phyloP scores from a whole-genome alignment of 23 red algal species.

The Gracilaria gracilis region DNA sequence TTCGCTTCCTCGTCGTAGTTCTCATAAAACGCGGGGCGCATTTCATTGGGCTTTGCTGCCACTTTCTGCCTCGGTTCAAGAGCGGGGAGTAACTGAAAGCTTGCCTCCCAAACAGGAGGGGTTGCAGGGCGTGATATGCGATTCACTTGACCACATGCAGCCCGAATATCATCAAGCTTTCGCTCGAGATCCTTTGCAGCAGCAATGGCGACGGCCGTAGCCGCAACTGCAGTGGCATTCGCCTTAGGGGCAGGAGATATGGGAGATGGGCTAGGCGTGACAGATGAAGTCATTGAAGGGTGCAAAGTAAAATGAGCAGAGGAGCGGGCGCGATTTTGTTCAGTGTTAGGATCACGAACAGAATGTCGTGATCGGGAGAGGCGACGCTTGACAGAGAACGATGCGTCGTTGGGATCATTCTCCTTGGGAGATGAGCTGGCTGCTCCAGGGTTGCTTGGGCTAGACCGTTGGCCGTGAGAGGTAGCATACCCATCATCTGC shows the following conservation, averaged over 20 bases:
- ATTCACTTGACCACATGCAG: constrained; percentile 7
- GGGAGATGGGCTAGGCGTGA: constrained; percentile 19
- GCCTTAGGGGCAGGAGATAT: constrained; percentile 40
- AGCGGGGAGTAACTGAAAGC: constrained; percentile 45
- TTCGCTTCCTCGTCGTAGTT: constrained; percentile 74
- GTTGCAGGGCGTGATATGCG: constrained; percentile 37
- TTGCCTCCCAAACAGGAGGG: constrained; percentile 51
- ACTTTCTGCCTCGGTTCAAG: constrained; percentile 36
- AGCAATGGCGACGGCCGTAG: constrained; percentile 65
- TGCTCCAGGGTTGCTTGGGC: constrained; percentile 15
- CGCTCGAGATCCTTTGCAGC: constrained; percentile 70
- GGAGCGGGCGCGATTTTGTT: constrained; percentile 22
- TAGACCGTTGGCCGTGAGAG: constrained; percentile 21
- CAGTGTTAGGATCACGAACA: background rate
- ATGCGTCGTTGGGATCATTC: constrained; percentile 25
- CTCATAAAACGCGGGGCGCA: constrained; percentile 59
- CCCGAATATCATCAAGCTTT: constrained; percentile 63
- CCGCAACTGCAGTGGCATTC: constrained; percentile 67
- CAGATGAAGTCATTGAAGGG: background rate
- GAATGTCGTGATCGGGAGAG: constrained; percentile 42
- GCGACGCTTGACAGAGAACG: constrained; percentile 36
- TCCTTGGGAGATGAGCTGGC: constrained; percentile 19
- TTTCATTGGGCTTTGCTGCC: constrained; percentile 41
- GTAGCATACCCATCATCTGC: constrained; percentile 45
- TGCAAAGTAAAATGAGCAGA: background rate